Evolutionary conservation across 345 rosid genomes (phyloP).

Genomic region (Schrenkiella parvula): DNA sequence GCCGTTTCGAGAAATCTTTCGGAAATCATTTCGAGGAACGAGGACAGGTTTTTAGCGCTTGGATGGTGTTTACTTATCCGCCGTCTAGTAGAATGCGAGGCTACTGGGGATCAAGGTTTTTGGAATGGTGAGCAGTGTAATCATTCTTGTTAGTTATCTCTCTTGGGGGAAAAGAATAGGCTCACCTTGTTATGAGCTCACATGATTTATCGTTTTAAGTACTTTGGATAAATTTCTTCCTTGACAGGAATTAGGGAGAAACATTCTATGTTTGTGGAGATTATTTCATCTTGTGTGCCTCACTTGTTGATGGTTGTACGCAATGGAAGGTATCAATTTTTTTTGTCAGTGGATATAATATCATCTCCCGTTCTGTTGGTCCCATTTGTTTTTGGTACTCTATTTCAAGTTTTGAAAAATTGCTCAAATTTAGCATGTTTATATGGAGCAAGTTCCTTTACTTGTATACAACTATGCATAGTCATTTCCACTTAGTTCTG

Average conservation of each 20-base stretch:
- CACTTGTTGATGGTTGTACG: constrained; percentile 39
- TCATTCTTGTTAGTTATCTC: not conserved
- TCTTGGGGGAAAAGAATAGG: not conserved
- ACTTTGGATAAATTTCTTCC: not conserved
- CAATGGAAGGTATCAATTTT: constrained; percentile 61
- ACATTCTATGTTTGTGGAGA: constrained; percentile 48
- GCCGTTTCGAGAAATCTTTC: constrained; percentile 45
- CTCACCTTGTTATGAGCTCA: not conserved
- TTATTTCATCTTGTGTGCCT: constrained; percentile 51
- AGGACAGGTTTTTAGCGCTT: constrained; percentile 60
- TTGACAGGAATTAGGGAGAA: constrained; percentile 63
- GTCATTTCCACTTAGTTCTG: not conserved
- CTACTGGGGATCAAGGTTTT: constrained; percentile 35
- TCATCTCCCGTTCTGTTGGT: not conserved
- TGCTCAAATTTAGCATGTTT: not conserved
- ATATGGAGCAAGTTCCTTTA: not conserved
- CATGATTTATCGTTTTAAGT: not conserved
- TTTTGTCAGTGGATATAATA: not conserved
- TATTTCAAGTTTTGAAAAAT: not conserved
- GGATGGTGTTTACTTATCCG: constrained; percentile 89
- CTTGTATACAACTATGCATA: not conserved
- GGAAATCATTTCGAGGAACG: constrained; percentile 46
- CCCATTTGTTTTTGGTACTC: not conserved
- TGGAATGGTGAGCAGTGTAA: constrained; percentile 46
- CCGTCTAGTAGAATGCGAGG: constrained; percentile 52